A percentile compares a stretch with the other conserved stretches of the same genome.
These are phyloP conservation scores for Rhododendron ferrugineum DNA, from an alignment of 148 eudicot species.

Conservation along the genomic window DNA sequence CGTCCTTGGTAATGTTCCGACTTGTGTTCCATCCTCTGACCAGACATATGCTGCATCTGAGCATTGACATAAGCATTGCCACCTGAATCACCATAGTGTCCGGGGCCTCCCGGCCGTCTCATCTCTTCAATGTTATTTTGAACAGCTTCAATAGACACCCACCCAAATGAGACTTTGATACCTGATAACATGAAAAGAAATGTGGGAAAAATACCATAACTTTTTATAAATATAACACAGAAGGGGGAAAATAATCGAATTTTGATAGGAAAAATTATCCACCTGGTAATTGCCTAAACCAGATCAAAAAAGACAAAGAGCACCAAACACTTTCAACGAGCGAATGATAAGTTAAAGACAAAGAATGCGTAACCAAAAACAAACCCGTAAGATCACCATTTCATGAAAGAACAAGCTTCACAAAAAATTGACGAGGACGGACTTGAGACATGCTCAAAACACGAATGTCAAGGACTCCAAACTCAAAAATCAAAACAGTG, in stretches of 20 bases:
- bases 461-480: background rate
- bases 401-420: background rate
- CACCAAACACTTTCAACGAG: background rate
- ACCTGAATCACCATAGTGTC: constrained; percentile 29
- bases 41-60: constrained; percentile 27
- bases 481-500: background rate
- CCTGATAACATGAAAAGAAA: background rate
- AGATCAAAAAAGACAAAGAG: background rate
- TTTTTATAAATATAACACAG: too few species aligned
- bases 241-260: background rate
- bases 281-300: background rate
- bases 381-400: background rate
- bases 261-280: background rate
- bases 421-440: background rate
- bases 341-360: background rate
- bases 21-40: constrained; percentile 30
- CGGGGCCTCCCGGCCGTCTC: constrained; percentile 22
- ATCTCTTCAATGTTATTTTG: background rate
- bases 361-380: background rate
- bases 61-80: constrained; percentile 22
- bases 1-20: constrained; percentile 28
- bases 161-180: background rate
- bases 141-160: background rate
- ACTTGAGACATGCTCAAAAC: background rate
- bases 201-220: background rate